Evolutionary conservation across 2,329 filamentous ascomycete species (phyloP).

Genomic region (Aspergillus calidoustus): DNA sequence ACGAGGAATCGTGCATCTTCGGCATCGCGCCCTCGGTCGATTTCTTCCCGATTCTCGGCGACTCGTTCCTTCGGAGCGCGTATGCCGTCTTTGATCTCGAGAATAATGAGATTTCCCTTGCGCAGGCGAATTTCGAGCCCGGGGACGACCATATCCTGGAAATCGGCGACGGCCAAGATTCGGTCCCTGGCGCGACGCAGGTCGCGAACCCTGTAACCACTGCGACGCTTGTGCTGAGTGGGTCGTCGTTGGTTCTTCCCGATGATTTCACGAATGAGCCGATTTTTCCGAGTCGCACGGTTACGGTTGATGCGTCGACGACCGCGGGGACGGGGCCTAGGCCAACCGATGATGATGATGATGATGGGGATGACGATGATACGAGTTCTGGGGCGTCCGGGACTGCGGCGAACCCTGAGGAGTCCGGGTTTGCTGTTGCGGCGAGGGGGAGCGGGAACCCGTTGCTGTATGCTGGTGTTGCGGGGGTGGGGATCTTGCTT

Average conservation of each 20-base stretch:
- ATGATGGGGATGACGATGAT: no score
- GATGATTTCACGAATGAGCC: conserved; percentile 5
- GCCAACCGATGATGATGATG: not conserved
- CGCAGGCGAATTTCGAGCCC: conserved; percentile 67
- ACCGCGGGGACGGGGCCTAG: not conserved
- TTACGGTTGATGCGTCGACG: not conserved
- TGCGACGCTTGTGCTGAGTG: not conserved
- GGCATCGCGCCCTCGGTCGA: conserved; percentile 65
- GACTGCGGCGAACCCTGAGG: not conserved
- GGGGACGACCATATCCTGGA: conserved; percentile 55
- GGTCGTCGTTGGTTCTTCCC: not conserved
- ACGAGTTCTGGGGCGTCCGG: not conserved
- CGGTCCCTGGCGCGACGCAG: conserved; percentile 56
- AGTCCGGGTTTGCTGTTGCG: not conserved
- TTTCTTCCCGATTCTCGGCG: conserved; percentile 68
- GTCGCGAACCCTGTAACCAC: not conserved
- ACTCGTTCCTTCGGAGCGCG: conserved; percentile 74
- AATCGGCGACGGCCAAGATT: conserved; percentile 52
- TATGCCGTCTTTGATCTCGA: conserved; percentile 77
- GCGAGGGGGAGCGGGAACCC: not conserved
- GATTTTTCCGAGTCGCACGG: conserved; percentile 8
- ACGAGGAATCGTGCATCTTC: conserved; percentile 63
- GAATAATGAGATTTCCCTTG: conserved; percentile 73
- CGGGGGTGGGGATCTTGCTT: not conserved
- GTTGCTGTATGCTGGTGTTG: conserved; percentile 9